phyloP scores from a whole-genome alignment of 1,284 basidiomycete genomes.

The Sanguinoderma infundibulare region DNA sequence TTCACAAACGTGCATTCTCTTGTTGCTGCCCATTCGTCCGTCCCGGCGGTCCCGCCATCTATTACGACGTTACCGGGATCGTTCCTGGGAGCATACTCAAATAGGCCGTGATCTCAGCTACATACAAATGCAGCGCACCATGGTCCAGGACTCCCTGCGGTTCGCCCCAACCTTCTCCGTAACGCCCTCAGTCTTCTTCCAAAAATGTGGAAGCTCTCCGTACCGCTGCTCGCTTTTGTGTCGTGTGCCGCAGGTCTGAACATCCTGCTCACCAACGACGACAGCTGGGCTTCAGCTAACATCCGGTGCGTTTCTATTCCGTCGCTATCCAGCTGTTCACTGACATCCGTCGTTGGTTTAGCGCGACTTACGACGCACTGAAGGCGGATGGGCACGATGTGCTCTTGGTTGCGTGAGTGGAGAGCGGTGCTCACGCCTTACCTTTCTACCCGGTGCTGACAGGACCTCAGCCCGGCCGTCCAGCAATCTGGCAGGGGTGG shows the following conservation, averaged over 20 bases:
- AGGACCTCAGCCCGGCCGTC: constrained; percentile 29
- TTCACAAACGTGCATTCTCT: constrained; percentile 17
- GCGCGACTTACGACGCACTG: constrained; percentile 32
- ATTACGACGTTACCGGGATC: neutral
- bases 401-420: constrained; percentile 31
- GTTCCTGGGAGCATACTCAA: neutral
- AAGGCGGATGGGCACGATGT: constrained; percentile 33
- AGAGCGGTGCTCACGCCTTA: too few relatives aligned
- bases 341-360: constrained; percentile 7
- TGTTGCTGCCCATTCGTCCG: constrained; percentile 8
- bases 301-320: constrained; percentile 29
- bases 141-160: neutral
- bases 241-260: constrained; percentile 30
- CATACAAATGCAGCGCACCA: constrained; percentile 4
- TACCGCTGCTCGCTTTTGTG: constrained; percentile 16
- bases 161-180: neutral
- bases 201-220: constrained; percentile 19
- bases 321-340: neutral
- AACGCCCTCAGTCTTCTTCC: neutral
- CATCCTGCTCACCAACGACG: constrained; percentile 37
- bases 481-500: constrained; percentile 37
- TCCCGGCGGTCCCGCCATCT: too few relatives aligned
- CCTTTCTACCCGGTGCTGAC: neutral
- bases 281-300: constrained; percentile 39
- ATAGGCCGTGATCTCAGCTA: neutral